Evolutionary conservation across 2,329 filamentous ascomycete species (phyloP), one percentile per base, ranked within the genome.

Genomic region (Sclerotinia minor): DNA sequence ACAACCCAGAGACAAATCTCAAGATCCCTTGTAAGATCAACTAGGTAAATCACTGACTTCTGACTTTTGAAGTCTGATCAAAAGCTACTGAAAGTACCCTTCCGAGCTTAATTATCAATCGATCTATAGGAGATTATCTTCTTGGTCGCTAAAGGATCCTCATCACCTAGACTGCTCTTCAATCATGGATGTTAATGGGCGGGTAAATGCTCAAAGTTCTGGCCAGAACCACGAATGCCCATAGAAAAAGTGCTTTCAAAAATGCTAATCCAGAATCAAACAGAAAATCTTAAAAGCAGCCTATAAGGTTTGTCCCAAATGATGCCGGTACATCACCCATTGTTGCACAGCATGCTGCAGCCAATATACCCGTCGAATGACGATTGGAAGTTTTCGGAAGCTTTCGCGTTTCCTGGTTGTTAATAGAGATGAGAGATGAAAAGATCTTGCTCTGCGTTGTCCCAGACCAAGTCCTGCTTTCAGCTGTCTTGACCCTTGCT

Each of bases 341-440:
- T 21, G 53, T 26, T 9, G 29, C 29, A 61, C 9, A 38, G n/a
- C 59, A 61, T 61, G 45, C 45, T 50, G 59, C 59, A 61, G 45
- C 21, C 32, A 61, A 26, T 50, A 61, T 50, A 49, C 32, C 29
- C 47, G 44, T 35, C 21, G 21, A 49, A 61, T 47, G 45, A 38
- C 45, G 29, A 61, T 50, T 61, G 45, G 15, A 45, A 44, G 19
- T 17, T 9, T 59, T 45, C 57, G 57, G 45, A 61, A 61, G 15
- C 45, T 61, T 41, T 50, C 50, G 29, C 59, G 15, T 61, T 61
- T 61, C 59, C 15, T 38, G 45, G 45, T 61, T 61, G 59, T 21
- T n/a, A 61, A 29, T 61, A 61, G 45, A 61, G 59, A 61, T 38
- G 59, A 61, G 45, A 61, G 59, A 61, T 61, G 59, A 61, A 29